Evolutionary conservation across 1,284 basidiomycete species (phyloP).

Genomic region (Microstroma glucosiphilum): DNA sequence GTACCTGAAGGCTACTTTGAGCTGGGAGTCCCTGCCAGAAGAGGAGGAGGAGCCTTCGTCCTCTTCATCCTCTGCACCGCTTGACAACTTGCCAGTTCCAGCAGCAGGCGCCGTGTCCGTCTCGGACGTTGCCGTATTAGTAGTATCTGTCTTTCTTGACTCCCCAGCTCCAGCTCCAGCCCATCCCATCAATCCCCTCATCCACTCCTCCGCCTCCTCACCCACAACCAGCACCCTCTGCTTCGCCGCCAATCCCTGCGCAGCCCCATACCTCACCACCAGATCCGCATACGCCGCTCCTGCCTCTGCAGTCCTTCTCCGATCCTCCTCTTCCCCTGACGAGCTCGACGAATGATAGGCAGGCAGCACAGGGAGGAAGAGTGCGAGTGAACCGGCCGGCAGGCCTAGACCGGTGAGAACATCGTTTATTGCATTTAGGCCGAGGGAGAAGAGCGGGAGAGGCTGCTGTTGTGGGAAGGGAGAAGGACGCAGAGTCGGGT

Average conservation of each 20-base stretch:
- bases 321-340: background rate
- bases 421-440: background rate
- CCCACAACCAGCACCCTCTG: constrained; percentile 3
- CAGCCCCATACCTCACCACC: background rate
- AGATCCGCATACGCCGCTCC: constrained; percentile 1
- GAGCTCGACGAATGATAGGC: background rate
- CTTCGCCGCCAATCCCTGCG: background rate
- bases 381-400: background rate
- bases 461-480: constrained; percentile 5
- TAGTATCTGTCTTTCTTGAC: background rate
- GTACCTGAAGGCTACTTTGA: constrained; percentile 6
- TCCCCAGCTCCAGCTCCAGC: background rate
- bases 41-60: background rate
- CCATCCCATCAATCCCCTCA: constrained; percentile 1
- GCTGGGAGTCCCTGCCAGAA: background rate
- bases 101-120: no score
- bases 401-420: constrained; percentile 2
- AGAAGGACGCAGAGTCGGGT: constrained; percentile 1
- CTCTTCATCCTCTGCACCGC: background rate
- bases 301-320: background rate
- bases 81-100: background rate
- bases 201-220: constrained; percentile 1
- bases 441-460: constrained; percentile 6
- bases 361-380: background rate
- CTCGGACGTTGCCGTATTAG: no score